Evolutionary conservation across 768 basidiomycete genomes (phyloP), one percentile per base, ranked within the genome.

Genomic region (Lentinula lateritia): DNA sequence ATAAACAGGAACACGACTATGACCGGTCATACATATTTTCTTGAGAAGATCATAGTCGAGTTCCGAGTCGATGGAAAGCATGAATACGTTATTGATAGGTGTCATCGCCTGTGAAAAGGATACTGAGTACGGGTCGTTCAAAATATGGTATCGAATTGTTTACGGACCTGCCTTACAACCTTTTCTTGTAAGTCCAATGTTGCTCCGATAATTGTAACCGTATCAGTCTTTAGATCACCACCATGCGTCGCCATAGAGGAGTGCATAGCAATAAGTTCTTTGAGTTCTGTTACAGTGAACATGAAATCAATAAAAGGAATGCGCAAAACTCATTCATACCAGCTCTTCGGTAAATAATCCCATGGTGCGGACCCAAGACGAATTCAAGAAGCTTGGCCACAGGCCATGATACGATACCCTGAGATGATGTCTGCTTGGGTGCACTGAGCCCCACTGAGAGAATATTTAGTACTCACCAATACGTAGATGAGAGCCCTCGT

Each of bases 201-300:
- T 0, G 90, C 91, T 16, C 93, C 92, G 42, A 95, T 93, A 71
- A 95, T 95, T 1, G 87, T 87, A 55, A 95, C 90, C 0, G 93
- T 95, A 69, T 95, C 93, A 1, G 76, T 83, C 68, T 92, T 89
- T 48, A 95, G 76, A 70, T 96, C 94, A 10, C 94, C 94, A 12
- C 92, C 93, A 61, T 87, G 88, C 0, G 87, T 78, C 5, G 83
- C 87, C 36, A 80, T 80, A 0, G 82, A 84, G 2, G 86, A 87
- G 64, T 96, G 94, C 84, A 95, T 85, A 1, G 92, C 92, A 61
- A 96, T 94, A 32, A 96, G 76, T 69, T 95, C 93, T 68, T 95
- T 93, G 34, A 96, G 80, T 69, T 96, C 91, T 79, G 67, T 7
- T 28, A 38, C 7, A 16, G 58, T 38, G 15, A 28, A 58, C 2